phyloP scores from a whole-genome alignment of 2,329 filamentous ascomycete genomes.

The Ceratocystis albifundus region DNA sequence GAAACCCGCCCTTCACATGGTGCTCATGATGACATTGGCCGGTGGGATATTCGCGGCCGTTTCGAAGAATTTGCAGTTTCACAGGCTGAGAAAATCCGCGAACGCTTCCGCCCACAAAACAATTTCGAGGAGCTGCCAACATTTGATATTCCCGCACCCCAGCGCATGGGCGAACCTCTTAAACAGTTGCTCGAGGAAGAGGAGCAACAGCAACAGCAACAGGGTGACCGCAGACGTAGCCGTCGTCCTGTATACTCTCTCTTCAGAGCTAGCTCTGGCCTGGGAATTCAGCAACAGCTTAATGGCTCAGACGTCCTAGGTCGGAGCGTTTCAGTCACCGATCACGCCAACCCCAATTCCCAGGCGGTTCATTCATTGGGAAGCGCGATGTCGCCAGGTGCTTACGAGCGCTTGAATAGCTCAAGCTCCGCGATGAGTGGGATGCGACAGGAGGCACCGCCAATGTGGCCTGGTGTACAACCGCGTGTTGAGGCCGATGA shows the following conservation, averaged over 20 bases:
- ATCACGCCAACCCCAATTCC: background rate
- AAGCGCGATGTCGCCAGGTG: background rate
- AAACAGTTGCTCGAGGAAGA: constrained; percentile 48
- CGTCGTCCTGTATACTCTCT: constrained; percentile 1
- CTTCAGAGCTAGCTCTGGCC: background rate
- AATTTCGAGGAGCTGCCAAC: constrained; percentile 47
- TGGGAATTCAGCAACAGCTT: background rate
- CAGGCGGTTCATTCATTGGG: background rate
- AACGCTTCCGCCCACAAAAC: constrained; percentile 43
- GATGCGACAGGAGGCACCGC: background rate
- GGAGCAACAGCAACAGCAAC: constrained; percentile 24
- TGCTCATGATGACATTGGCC: constrained; percentile 26
- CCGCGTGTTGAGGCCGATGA: constrained; percentile 8
- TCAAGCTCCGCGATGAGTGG: background rate
- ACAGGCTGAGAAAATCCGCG: constrained; percentile 49
- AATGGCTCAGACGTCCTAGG: background rate
- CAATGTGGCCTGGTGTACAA: constrained; percentile 20
- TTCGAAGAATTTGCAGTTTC: constrained; percentile 50
- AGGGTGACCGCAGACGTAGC: background rate
- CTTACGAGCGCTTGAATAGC: background rate
- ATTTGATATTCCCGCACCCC: constrained; percentile 50
- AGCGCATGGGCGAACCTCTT: constrained; percentile 45
- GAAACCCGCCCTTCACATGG: background rate
- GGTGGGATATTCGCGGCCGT: constrained; percentile 47
- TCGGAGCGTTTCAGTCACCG: background rate